Percentiles rank a stretch among this genome's conserved stretches.
Evolutionary conservation across 2,329 filamentous ascomycete species (phyloP).

Genomic region (Colletotrichum lupini): DNA sequence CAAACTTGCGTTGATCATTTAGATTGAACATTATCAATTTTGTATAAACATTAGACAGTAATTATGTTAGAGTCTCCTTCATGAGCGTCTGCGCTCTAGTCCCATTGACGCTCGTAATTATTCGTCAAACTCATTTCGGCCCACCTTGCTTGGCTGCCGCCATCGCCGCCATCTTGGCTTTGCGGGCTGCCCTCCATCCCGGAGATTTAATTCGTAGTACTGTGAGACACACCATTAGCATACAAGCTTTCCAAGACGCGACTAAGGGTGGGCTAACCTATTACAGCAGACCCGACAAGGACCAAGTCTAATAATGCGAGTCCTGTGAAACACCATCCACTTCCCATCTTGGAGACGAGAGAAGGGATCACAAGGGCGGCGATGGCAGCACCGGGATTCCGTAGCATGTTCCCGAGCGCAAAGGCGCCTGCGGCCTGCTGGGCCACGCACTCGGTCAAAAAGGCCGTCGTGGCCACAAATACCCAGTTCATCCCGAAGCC

Average conservation of each 20-base stretch:
- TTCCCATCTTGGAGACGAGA: constrained; percentile 47
- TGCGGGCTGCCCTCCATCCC: constrained; percentile 28
- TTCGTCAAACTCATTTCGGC: constrained; percentile 1
- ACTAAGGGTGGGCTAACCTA: constrained; percentile 27
- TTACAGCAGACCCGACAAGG: constrained; percentile 39
- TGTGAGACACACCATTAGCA: background rate
- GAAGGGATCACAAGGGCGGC: constrained; percentile 48
- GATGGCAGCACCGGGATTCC: constrained; percentile 52
- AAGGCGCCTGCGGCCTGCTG: constrained; percentile 52
- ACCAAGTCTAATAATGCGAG: constrained; percentile 46
- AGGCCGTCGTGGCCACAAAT: constrained; percentile 53
- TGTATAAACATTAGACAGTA: background rate
- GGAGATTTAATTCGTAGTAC: constrained; percentile 28
- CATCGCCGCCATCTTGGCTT: constrained; percentile 28
- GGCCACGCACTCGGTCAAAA: constrained; percentile 52
- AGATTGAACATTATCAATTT: background rate
- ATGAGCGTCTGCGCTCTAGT: background rate
- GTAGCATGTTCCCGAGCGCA: constrained; percentile 51
- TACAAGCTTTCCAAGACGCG: background rate
- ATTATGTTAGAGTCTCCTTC: too few relatives aligned
- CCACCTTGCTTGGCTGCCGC: constrained; percentile 21
- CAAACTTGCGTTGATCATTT: background rate
- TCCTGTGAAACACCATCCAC: constrained; percentile 53
- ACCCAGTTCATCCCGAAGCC: constrained; percentile 53
- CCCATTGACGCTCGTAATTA: background rate